phyloP scores from a whole-genome alignment of 768 basidiomycete species.

The Russula compacta region DNA sequence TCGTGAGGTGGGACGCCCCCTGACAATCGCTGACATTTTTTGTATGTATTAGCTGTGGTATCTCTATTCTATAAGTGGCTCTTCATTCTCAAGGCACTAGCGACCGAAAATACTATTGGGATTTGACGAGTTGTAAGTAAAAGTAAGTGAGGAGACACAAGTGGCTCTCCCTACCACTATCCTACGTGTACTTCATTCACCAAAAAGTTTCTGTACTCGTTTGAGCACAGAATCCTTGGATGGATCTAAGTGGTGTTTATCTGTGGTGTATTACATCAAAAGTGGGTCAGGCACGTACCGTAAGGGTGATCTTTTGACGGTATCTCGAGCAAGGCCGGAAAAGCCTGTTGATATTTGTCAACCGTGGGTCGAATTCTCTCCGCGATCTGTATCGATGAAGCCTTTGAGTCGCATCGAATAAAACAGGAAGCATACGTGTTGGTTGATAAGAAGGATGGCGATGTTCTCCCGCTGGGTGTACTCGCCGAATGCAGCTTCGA shows the following conservation, averaged over 20 bases:
- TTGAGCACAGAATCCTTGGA: constrained; percentile 93
- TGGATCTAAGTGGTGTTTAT: constrained; percentile 52
- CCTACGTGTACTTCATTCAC: constrained; percentile 48
- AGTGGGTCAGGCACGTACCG: constrained; percentile 41
- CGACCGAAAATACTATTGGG: not conserved
- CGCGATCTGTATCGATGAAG: constrained; percentile 55
- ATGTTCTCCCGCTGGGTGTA: constrained; percentile 93
- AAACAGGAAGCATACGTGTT: constrained; percentile 60
- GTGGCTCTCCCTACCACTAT: not conserved
- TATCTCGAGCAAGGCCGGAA: constrained; percentile 95
- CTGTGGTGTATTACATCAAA: constrained; percentile 14
- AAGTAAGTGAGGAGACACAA: not conserved
- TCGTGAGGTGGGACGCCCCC: constrained; percentile 51
- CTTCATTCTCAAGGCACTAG: not conserved
- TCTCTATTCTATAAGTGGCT: not conserved
- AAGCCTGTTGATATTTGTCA: constrained; percentile 91
- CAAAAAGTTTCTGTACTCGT: constrained; percentile 92
- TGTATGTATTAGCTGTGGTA: constrained; percentile 23
- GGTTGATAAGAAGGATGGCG: constrained; percentile 95
- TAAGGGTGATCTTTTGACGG: constrained; percentile 99
- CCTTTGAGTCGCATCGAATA: not conserved
- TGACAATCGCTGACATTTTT: not conserved
- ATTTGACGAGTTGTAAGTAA: not conserved
- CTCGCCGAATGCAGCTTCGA: constrained; percentile 89
- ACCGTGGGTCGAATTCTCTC: constrained; percentile 95